A percentile compares a stretch with the other conserved stretches of the same genome.
These are phyloP conservation scores for Epichloe bromicola DNA, from an alignment of 2,329 filamentous ascomycete genomes.

Conservation along the genomic window DNA sequence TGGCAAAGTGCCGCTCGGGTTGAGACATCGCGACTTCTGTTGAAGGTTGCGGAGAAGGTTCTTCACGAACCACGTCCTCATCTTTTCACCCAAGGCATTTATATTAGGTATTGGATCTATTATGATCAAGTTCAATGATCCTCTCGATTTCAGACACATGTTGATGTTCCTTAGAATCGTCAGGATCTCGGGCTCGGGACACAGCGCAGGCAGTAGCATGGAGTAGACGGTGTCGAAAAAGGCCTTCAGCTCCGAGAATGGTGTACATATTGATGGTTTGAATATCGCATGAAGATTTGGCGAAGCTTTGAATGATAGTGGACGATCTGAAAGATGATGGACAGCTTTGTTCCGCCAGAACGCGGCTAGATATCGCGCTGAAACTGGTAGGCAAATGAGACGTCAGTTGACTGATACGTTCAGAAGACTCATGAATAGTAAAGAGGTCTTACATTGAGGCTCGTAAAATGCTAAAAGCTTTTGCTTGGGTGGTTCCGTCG, in stretches of 20 bases:
- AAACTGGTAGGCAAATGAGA: background rate
- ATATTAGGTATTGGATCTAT: slow-evolving; percentile 49
- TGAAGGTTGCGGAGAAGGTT: slow-evolving; percentile 48
- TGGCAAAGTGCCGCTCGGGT: slow-evolving; percentile 45
- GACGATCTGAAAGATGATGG: slow-evolving; percentile 3
- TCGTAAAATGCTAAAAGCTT: slow-evolving; percentile 39
- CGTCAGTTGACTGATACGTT: background rate
- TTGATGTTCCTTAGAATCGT: slow-evolving; percentile 42
- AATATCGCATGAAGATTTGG: slow-evolving; percentile 1
- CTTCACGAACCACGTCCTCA: slow-evolving; percentile 49
- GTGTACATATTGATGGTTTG: background rate
- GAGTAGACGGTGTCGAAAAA: slow-evolving; percentile 38
- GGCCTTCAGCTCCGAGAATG: slow-evolving; percentile 23
- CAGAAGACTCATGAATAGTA: background rate
- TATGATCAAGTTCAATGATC: slow-evolving; percentile 44
- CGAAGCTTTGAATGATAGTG: slow-evolving; percentile 2
- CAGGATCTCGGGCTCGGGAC: slow-evolving; percentile 44
- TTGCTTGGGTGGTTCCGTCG: background rate
- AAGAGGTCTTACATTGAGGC: slow-evolving; percentile 26
- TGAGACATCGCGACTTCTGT: slow-evolving; percentile 43
- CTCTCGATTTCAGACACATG: slow-evolving; percentile 39
- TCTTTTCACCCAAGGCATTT: slow-evolving; percentile 39
- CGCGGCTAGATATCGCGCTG: background rate
- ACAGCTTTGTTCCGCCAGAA: slow-evolving; percentile 2
- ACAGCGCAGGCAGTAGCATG: slow-evolving; percentile 41